Evolutionary conservation across 192 early-diverging fungal species (phyloP).

Genomic region (Coemansia reversa): DNA sequence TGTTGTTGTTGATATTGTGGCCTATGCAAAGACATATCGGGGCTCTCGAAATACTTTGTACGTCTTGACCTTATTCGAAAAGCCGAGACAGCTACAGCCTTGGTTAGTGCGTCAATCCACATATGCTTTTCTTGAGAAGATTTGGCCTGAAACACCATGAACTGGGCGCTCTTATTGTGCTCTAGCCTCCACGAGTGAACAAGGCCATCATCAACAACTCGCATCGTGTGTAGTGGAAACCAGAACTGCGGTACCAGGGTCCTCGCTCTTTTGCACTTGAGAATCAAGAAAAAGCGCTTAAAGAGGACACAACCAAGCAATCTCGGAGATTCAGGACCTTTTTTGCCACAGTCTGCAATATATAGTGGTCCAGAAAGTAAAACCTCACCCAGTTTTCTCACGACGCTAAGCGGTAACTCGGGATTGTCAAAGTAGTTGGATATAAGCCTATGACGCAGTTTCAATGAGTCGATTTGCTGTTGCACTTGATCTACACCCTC

Average conservation of each 20-base stretch:
- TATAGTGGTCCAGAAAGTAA: constrained; percentile 42
- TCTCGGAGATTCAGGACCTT: background rate
- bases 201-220: constrained; percentile 55
- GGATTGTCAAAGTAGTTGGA: constrained; percentile 36
- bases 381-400: constrained; percentile 38
- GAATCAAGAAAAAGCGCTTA: constrained; percentile 59
- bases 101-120: constrained; percentile 55
- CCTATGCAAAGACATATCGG: too few species aligned
- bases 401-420: constrained; percentile 36
- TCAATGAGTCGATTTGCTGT: constrained; percentile 30
- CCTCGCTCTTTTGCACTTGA: constrained; percentile 54
- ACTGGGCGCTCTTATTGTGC: constrained; percentile 43
- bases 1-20: too few species aligned
- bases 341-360: constrained; percentile 21
- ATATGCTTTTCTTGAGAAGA: constrained; percentile 57
- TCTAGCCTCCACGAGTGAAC: constrained; percentile 33
- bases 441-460: constrained; percentile 26
- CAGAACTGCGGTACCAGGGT: constrained; percentile 62
- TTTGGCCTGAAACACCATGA: constrained; percentile 59
- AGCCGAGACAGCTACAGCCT: constrained; percentile 44
- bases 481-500: constrained; percentile 41
- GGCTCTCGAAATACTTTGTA: background rate
- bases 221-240: constrained; percentile 65
- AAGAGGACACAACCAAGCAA: constrained; percentile 64
- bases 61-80: constrained; percentile 3